These are phyloP conservation scores for Globisporangium camurandrum DNA, from an alignment of 352 stramenopile genomes.

Conservation along the genomic window DNA sequence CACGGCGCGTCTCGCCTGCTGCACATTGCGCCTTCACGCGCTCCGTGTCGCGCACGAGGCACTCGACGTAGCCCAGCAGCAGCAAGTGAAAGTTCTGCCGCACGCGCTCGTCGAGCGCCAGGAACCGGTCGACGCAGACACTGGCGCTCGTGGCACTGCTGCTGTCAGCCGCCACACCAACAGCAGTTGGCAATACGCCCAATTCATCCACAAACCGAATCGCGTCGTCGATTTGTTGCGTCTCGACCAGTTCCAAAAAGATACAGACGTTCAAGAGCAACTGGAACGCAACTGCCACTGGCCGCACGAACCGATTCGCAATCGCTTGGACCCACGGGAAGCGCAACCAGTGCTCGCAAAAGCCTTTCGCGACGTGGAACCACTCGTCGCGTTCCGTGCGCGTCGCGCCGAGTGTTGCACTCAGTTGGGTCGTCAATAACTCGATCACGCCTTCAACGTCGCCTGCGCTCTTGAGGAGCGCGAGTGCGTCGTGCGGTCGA, in stretches of 20 bases:
- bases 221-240: conserved; percentile 76
- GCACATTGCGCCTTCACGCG: conserved; percentile 74
- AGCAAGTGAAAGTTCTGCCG: conserved; percentile 83
- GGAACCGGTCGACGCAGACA: conserved; percentile 77
- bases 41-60: conserved; percentile 75
- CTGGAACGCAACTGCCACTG: conserved; percentile 71
- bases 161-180: too few species aligned
- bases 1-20: conserved; percentile 46
- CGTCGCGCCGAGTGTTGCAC: conserved; percentile 46
- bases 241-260: conserved; percentile 80
- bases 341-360: conserved; percentile 83
- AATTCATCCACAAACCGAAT: conserved; percentile 79
- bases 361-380: conserved; percentile 77
- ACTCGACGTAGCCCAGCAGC: conserved; percentile 83
- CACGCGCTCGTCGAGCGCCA: conserved; percentile 72
- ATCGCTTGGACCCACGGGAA: conserved; percentile 76
- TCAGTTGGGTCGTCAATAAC: conserved; percentile 70
- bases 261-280: conserved; percentile 82
- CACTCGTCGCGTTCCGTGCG: conserved; percentile 65
- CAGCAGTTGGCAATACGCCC: conserved; percentile 58
- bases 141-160: conserved; percentile 55
- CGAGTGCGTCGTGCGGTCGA: conserved; percentile 61
- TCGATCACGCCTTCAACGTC: conserved; percentile 70
- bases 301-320: conserved; percentile 63
- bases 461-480: conserved; percentile 69